Evolutionary conservation across 305 asterid genomes (phyloP).

Genomic region (Striga hermonthica): DNA sequence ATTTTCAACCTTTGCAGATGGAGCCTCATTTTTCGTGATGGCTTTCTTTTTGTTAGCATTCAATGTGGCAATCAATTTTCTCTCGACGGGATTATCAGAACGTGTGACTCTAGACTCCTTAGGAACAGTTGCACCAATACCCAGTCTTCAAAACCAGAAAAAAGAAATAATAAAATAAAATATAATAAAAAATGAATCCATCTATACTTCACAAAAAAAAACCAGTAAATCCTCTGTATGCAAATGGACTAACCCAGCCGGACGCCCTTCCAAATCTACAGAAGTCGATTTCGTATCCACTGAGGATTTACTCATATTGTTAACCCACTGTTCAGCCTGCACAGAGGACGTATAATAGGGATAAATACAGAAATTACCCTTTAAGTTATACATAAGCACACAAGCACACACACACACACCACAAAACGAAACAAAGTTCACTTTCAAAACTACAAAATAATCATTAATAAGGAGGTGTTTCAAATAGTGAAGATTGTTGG

Average conservation of each 20-base stretch:
- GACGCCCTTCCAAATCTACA: conserved; percentile 59
- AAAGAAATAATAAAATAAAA: too few species aligned
- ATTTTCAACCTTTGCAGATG: conserved; percentile 37
- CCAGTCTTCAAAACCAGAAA: conserved; percentile 51
- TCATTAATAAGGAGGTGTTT: too few species aligned
- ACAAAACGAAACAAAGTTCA: too few species aligned
- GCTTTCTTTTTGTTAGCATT: conserved; percentile 44
- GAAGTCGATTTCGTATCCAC: conserved; percentile 35
- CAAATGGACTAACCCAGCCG: conserved; percentile 50
- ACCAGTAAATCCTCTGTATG: too few species aligned
- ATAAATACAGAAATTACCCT: not conserved
- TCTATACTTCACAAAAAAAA: too few species aligned
- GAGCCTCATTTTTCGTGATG: conserved; percentile 40
- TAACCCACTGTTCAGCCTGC: conserved; percentile 85
- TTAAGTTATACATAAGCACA: not conserved
- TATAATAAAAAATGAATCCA: too few species aligned
- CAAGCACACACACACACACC: too few species aligned
- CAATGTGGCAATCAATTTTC: conserved; percentile 55
- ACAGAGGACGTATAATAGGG: conserved; percentile 21
- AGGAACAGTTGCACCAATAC: conserved; percentile 76
- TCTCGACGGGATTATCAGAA: conserved; percentile 56
- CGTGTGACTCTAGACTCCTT: conserved; percentile 41
- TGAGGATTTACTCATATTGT: conserved; percentile 48
- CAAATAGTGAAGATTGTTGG: too few species aligned
- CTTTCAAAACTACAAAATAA: too few species aligned